A percentile compares a stretch with the other conserved stretches of the same genome.
Conservation (phyloP, 1,284 basidiomycete species). For the Cutaneotrichosporon daszewskae region DNA sequence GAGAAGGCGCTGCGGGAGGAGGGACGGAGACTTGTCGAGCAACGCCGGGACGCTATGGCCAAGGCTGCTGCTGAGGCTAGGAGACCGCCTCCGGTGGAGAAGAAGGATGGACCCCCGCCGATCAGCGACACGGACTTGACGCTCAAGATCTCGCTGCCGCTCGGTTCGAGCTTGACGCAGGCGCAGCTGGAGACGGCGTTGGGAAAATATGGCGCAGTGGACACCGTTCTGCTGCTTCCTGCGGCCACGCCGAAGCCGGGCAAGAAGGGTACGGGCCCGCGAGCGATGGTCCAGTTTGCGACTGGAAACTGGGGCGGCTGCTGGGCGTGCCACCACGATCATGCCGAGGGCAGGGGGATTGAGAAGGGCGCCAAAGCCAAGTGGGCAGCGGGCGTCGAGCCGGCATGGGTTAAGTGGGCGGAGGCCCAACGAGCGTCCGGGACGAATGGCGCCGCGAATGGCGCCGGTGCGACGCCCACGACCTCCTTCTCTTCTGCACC, state of each 20-base stretch:
- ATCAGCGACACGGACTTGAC: slow-evolving; percentile 43
- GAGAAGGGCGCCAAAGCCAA: slow-evolving; percentile 56
- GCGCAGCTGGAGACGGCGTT: slow-evolving; percentile 20
- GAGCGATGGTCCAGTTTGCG: slow-evolving; percentile 45
- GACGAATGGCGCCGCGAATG: slow-evolving; percentile 7
- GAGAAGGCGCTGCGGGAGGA: slow-evolving; percentile 74
- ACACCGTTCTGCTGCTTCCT: slow-evolving; percentile 29
- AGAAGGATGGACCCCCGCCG: slow-evolving; percentile 9
- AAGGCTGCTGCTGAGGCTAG: slow-evolving; percentile 15
- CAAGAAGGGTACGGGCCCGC: slow-evolving; percentile 49
- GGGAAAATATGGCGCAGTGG: slow-evolving; percentile 36
- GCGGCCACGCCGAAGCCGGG: slow-evolving; percentile 19
- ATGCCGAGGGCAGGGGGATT: slow-evolving; percentile 43
- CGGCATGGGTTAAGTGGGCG: slow-evolving; percentile 66
- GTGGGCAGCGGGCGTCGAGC: slow-evolving; percentile 65
- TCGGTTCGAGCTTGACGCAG: slow-evolving; percentile 8
- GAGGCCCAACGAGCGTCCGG: slow-evolving; percentile 51
- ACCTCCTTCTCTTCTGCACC: slow-evolving; percentile 17
- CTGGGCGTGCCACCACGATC: slow-evolving; percentile 42
- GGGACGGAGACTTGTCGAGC: slow-evolving; percentile 64
- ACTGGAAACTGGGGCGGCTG: slow-evolving; percentile 49
- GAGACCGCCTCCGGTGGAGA: slow-evolving; percentile 4
- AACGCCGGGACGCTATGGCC: slow-evolving; percentile 35
- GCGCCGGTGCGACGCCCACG: not conserved
- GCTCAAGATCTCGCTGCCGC: slow-evolving; percentile 38